These are phyloP conservation scores for Letharia columbiana DNA, from an alignment of 495 filamentous ascomycete genomes.

Conservation along the genomic window DNA sequence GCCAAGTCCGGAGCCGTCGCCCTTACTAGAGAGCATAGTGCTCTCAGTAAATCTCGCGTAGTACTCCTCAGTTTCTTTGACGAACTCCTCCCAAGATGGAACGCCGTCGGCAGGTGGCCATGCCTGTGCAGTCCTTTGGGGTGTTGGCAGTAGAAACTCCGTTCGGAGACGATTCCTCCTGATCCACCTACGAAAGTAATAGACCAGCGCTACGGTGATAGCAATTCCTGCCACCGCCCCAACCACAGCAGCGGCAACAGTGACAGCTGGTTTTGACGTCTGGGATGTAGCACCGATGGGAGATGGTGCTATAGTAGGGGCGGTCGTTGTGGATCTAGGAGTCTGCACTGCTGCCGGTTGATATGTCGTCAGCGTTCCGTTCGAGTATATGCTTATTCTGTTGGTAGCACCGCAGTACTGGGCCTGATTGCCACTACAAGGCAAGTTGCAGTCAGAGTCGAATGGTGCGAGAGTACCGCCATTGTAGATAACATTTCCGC, in stretches of 20 bases:
- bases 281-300: neutral
- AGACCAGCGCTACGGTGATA: neutral
- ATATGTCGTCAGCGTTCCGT: neutral
- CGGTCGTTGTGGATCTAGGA: neutral
- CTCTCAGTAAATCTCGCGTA: conserved; percentile 7
- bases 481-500: neutral
- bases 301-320: neutral
- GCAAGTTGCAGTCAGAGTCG: neutral
- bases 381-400: neutral
- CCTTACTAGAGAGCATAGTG: neutral
- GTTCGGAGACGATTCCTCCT: neutral
- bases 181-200: neutral
- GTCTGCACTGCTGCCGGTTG: neutral
- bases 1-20: neutral
- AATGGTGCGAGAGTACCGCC: neutral
- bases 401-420: neutral
- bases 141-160: neutral
- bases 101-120: neutral
- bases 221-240: neutral
- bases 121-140: neutral
- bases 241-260: neutral
- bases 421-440: neutral
- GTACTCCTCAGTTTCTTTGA: conserved; percentile 1
- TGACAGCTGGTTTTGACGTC: neutral
- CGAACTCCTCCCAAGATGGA: conserved; percentile 7